A percentile compares a stretch with the other conserved stretches of the same genome.
Evolutionary conservation across 306 rosid species (phyloP).

Genomic region (Pyrus pyrifolia): DNA sequence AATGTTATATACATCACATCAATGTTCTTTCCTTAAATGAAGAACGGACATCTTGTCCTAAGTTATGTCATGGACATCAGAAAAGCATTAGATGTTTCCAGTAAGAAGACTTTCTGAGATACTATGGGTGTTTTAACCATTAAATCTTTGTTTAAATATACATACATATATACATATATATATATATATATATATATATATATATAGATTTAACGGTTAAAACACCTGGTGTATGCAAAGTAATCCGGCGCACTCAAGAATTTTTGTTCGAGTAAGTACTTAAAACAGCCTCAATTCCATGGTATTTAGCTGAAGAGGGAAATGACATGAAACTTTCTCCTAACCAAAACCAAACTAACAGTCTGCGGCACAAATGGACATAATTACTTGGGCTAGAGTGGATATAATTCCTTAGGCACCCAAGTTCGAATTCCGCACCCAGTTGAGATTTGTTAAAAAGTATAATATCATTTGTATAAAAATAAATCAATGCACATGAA

Average conservation of each 20-base stretch:
- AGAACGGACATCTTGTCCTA: not conserved
- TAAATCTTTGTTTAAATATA: too few relatives aligned
- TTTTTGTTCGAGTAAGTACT: too few relatives aligned
- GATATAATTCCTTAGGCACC: too few relatives aligned
- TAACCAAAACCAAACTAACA: not conserved
- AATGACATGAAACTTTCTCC: not conserved
- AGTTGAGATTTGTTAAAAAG: not conserved
- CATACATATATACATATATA: too few relatives aligned
- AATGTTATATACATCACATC: not conserved
- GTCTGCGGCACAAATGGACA: not conserved
- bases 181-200: too few relatives aligned
- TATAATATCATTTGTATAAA: not conserved
- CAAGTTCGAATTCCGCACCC: not conserved
- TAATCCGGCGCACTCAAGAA: not conserved
- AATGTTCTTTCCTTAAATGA: too few relatives aligned
- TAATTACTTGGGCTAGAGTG: too few relatives aligned
- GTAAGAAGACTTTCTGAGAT: not conserved
- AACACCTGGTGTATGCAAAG: too few relatives aligned
- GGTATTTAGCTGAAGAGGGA: not conserved
- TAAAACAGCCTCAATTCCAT: not conserved
- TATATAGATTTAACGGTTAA: too few relatives aligned
- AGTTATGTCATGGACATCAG: not conserved
- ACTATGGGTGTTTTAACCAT: too few relatives aligned
- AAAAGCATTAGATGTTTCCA: not conserved
- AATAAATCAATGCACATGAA: not conserved